Evolutionary conservation across 306 rosid species (phyloP), one percentile per base, ranked within the genome.

Genomic region (Trifolium fragiferum): DNA sequence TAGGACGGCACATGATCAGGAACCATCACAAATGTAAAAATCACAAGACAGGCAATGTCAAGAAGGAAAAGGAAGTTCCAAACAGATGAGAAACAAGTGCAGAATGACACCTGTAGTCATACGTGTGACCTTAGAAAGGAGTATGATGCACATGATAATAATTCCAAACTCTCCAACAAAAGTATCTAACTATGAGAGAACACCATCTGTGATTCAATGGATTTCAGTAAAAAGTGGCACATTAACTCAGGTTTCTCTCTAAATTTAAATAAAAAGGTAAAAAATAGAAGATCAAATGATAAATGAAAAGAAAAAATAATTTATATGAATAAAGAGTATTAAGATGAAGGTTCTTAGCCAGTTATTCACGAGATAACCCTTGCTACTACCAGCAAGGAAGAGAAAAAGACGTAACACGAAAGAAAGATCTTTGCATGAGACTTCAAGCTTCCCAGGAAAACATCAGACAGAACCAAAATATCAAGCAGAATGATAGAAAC

Each of bases 101-200:
- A 91, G 97, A 89, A 88, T 86, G 86, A 92, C 89, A 86, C 97
- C 95, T 91, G 97, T 76, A 88, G 89, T 81, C 76, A 86, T 60
- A 89, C 83, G 95, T 72, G 83, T 86, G 97, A 91, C 88, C 88
- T 76, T 91, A 89, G 89, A 87, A 87, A 87, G 89, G 85, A 66
- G 92, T 78, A 84, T 83, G 92, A 89, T 79, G 90, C 76, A 89
- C 89, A 89, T 77, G 89, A 87, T 80, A 84, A 84, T 87, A 86
- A 89, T 91, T 89, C 95, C 95, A 91, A 89, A 89, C 87, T 87
- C 92, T 91, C 92, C 90, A 87, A 89, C 91, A 89, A 84, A 83
- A 83, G 86, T 84, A 86, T 86, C 83, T 87, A 86, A 86, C 81
- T 82, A 86, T 84, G 97, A 89, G 86, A 84, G 81, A 87, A 72